phyloP scores from a whole-genome alignment of 2,329 filamentous ascomycete species.

The Cladosporium sp. region DNA sequence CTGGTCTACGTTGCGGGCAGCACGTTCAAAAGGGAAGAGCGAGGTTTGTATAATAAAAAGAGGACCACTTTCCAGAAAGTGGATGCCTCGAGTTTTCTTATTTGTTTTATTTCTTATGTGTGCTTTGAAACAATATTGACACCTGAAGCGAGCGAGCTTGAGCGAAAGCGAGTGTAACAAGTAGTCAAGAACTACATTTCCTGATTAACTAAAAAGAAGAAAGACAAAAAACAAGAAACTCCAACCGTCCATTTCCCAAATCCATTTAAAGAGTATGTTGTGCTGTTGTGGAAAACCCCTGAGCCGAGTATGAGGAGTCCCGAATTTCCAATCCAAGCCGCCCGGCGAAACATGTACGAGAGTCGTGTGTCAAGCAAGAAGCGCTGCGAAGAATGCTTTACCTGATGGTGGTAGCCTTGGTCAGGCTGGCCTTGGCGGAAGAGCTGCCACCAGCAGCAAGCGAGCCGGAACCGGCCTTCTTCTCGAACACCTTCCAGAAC shows the following conservation, averaged over 20 bases:
- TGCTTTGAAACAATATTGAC: not conserved
- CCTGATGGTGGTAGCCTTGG: slow-evolving; percentile 80
- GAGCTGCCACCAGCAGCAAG: slow-evolving; percentile 62
- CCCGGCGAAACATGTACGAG: slow-evolving; percentile 1
- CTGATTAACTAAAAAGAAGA: not conserved
- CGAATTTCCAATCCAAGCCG: not conserved
- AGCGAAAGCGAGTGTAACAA: slow-evolving; percentile 1
- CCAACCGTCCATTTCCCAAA: not conserved
- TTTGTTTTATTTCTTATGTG: slow-evolving; percentile 6
- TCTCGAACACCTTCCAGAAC: slow-evolving; percentile 99
- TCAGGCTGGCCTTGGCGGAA: slow-evolving; percentile 73
- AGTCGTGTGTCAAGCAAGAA: not conserved
- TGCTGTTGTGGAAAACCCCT: slow-evolving; percentile 2
- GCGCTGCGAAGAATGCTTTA: slow-evolving; percentile 17
- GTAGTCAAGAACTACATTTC: slow-evolving; percentile 1
- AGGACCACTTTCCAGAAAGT: not conserved
- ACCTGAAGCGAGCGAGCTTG: not conserved
- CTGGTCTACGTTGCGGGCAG: too few species aligned
- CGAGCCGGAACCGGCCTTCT: slow-evolving; percentile 76
- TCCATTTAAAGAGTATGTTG: slow-evolving; percentile 1
- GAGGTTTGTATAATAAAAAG: not conserved
- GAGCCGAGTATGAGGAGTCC: not conserved
- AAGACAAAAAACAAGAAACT: not conserved
- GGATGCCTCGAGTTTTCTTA: not conserved
- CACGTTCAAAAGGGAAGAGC: too few species aligned